Evolutionary conservation across 768 basidiomycete species (phyloP).

Genomic region (Glaciozyma antarctica): DNA sequence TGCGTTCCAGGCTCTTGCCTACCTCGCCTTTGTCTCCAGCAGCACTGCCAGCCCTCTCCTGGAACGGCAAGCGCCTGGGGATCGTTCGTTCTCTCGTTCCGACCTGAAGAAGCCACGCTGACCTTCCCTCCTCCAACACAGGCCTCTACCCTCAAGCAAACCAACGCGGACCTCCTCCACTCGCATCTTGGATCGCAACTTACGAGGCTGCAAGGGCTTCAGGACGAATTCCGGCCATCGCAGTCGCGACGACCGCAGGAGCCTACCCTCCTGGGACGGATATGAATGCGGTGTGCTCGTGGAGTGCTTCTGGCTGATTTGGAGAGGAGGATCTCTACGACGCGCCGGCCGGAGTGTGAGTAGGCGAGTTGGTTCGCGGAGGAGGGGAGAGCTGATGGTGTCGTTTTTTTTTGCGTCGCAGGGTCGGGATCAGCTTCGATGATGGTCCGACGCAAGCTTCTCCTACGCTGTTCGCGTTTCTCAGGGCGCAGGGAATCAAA

Average conservation of each 20-base stretch:
- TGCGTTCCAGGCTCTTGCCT: too few relatives aligned
- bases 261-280: slow-evolving; percentile 33
- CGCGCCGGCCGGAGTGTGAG: slow-evolving; percentile 57
- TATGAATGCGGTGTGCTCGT: background rate
- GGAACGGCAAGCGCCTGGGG: too few relatives aligned
- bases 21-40: too few relatives aligned
- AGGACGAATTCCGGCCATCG: slow-evolving; percentile 64
- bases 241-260: slow-evolving; percentile 43
- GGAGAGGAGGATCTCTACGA: slow-evolving; percentile 61
- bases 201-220: slow-evolving; percentile 55
- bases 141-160: too few relatives aligned
- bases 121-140: too few relatives aligned
- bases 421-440: slow-evolving; percentile 54
- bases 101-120: too few relatives aligned
- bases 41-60: too few relatives aligned
- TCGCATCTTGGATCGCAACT: too few relatives aligned
- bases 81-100: too few relatives aligned
- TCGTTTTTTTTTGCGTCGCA: background rate
- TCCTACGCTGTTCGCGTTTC: slow-evolving; percentile 53
- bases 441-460: slow-evolving; percentile 59
- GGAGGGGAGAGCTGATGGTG: too few relatives aligned
- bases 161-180: too few relatives aligned
- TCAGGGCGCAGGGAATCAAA: slow-evolving; percentile 52
- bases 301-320: slow-evolving; percentile 25
- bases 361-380: background rate